Conservation (phyloP, 306 rosid genomes). For the Parietaria judaica region DNA sequence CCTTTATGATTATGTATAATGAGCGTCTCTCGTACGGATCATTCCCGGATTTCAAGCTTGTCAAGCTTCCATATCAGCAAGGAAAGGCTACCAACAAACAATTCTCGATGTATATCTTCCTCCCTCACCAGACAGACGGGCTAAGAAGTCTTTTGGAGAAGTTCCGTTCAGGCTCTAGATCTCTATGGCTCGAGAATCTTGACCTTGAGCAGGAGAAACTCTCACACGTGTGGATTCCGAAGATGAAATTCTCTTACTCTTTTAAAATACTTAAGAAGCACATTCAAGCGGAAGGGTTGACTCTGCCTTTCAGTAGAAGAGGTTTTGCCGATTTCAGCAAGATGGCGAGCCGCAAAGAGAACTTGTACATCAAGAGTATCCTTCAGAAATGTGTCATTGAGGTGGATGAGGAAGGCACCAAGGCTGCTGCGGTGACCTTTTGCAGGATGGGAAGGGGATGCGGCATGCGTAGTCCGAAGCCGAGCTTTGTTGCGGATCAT, state of each 20-base stretch:
- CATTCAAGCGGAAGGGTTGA: slow-evolving; percentile 12
- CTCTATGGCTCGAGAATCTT: background rate
- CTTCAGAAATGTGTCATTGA: slow-evolving; percentile 16
- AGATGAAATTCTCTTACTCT: slow-evolving; percentile 10
- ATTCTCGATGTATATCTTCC: slow-evolving; percentile 18
- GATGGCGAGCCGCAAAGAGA: background rate
- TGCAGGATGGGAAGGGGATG: background rate
- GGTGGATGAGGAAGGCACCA: slow-evolving; percentile 24
- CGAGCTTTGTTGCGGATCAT: slow-evolving; percentile 27
- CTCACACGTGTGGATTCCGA: slow-evolving; percentile 5
- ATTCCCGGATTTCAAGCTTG: slow-evolving; percentile 12
- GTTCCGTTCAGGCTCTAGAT: background rate
- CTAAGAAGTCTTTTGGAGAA: slow-evolving; percentile 2
- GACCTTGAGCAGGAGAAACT: background rate
- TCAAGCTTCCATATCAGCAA: slow-evolving; percentile 3
- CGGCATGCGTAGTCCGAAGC: background rate
- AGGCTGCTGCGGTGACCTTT: slow-evolving; percentile 8
- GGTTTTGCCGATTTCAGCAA: slow-evolving; percentile 1
- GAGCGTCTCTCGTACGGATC: background rate
- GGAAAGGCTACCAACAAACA: background rate
- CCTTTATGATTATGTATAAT: slow-evolving; percentile 10
- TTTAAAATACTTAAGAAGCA: background rate
- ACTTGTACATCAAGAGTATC: background rate
- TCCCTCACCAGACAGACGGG: slow-evolving; percentile 17
- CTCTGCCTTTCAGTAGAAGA: slow-evolving; percentile 3